Evolutionary conservation across 257 asterid genomes (phyloP), one percentile per base, ranked within the genome.

Genomic region (Nicotiana noctiflora): DNA sequence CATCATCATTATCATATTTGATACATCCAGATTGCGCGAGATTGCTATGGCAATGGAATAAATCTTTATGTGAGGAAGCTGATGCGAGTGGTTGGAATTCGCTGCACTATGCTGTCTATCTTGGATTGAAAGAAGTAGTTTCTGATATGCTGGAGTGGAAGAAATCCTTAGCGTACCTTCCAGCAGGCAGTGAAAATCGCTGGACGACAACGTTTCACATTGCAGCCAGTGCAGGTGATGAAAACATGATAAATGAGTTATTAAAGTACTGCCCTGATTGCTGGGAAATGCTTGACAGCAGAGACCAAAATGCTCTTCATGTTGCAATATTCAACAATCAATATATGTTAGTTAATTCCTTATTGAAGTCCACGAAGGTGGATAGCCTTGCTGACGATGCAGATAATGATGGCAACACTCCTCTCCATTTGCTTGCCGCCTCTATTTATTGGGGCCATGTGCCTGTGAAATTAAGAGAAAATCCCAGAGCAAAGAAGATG

Each of bases 391-490:
- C 72, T 0, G 61, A 79, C 5, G 19, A 63, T 15, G 40, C 12
- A 7, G 78, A 83, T 23, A 5, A 3, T 6, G 3, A 60, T 12
- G 79, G 83, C 64, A 77, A 83, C 80, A 78, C 85, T 9, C 80
- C 85, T 19, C 82, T 83, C 23, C 85, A 83, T 49, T 23, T 56
- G 17, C 59, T 76, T 44, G 80, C 53, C 72, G 34, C 70, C 40
- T 64, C 83, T 3, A 46, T 37, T 8, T 5, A 1, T 0, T 59
- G 59, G 8, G 0, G 0, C 3, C 3, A 2, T 61, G 32, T 61
- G 18, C 67, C 67, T 11, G 1, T 21, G 17, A 4, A 60, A 51
- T 51, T 51, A 51, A 51, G 17, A 13, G 14, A 13, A 13, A 11
- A 51, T 12, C 55, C 4, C 55, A 51, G 18, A 51, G 55, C 55